Evolutionary conservation across 257 asterid species (phyloP).

Genomic region (Haberlea rhodopensis): DNA sequence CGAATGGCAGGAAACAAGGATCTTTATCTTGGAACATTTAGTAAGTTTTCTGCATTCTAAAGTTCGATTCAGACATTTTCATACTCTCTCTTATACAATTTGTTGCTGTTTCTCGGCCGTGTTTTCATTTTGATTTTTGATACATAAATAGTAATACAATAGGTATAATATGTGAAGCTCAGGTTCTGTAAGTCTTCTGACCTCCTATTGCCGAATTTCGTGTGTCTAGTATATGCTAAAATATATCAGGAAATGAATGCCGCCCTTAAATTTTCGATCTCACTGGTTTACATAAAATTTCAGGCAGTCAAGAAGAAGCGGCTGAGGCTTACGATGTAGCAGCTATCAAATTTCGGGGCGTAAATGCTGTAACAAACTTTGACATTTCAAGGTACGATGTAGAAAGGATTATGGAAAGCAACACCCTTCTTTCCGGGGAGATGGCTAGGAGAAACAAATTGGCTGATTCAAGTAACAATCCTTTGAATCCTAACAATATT

Average conservation of each 20-base stretch:
- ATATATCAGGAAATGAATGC: too few species aligned
- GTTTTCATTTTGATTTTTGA: neutral
- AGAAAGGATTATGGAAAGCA: slow-evolving; percentile 79
- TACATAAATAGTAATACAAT: neutral
- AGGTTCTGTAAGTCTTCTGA: neutral
- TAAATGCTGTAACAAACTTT: slow-evolving; percentile 87
- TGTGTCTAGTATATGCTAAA: neutral
- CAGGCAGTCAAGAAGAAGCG: slow-evolving; percentile 99
- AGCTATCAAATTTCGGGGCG: slow-evolving; percentile 85
- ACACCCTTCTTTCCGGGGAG: slow-evolving; percentile 72
- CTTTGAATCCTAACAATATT: neutral
- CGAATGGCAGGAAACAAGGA: slow-evolving; percentile 98
- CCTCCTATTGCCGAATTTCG: neutral
- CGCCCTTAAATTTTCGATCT: neutral
- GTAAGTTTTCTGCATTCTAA: slow-evolving; percentile 41
- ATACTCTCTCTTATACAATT: too few species aligned
- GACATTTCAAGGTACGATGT: slow-evolving; percentile 77
- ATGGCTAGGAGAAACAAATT: slow-evolving; percentile 63
- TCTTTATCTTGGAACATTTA: slow-evolving; percentile 93
- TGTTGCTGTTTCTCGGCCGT: too few species aligned
- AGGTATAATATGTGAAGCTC: neutral
- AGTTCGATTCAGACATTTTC: neutral
- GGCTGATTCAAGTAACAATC: slow-evolving; percentile 5
- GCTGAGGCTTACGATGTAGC: slow-evolving; percentile 99
- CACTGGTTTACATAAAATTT: neutral